Evolutionary conservation across 371 early-diverging fungal genomes (phyloP).

Genomic region (Saksenaea oblongispora): DNA sequence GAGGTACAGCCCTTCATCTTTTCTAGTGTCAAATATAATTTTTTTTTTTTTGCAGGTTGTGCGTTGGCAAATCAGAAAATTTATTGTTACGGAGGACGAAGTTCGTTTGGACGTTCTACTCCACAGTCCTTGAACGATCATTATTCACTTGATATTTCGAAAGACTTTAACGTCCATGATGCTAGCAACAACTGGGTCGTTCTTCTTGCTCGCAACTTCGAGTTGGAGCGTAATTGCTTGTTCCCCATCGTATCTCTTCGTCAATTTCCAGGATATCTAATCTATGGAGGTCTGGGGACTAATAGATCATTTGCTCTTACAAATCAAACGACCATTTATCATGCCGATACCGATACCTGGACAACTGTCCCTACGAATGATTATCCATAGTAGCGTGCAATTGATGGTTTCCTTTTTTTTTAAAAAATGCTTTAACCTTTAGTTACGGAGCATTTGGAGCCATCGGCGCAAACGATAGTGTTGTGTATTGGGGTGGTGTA

Average conservation of each 20-base stretch:
- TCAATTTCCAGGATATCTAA: not conserved
- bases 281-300: not conserved
- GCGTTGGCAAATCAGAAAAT: not conserved
- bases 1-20: not conserved
- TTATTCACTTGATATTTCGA: not conserved
- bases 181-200: not conserved
- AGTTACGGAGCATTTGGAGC: too few relatives aligned
- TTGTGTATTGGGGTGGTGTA: too few relatives aligned
- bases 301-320: not conserved
- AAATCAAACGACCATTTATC: not conserved
- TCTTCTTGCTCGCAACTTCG: not conserved
- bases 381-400: not conserved
- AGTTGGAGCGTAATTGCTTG: not conserved
- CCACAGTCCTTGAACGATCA: not conserved
- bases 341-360: conserved; percentile 8
- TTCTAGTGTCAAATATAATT: not conserved
- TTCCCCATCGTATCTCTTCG: not conserved
- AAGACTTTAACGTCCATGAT: not conserved
- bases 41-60: not conserved
- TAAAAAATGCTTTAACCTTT: not conserved
- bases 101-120: not conserved
- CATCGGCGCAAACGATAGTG: too few relatives aligned
- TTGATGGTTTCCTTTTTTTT: not conserved
- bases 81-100: conserved; percentile 11
- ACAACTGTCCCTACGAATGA: not conserved